Conservation (phyloP, 306 rosid genomes). For the Acmispon strigosus region DNA sequence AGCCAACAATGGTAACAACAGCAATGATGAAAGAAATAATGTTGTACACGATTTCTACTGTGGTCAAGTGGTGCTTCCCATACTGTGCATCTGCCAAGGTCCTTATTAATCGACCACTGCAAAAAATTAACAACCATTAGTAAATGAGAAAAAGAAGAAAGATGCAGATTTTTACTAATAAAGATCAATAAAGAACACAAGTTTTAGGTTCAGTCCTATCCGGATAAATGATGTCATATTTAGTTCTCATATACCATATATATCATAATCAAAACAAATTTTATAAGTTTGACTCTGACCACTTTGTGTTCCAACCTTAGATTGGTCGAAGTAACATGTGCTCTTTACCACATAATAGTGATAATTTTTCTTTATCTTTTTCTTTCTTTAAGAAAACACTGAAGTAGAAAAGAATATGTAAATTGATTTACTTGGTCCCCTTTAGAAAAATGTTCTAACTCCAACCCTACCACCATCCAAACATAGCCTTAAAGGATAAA, state of each 20-base stretch:
- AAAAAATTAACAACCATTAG: conserved; percentile 13
- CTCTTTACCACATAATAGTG: neutral
- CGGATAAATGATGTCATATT: neutral
- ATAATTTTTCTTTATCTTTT: neutral
- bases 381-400: neutral
- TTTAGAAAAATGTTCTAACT: neutral
- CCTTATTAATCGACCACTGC: conserved; percentile 84
- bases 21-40: conserved; percentile 70
- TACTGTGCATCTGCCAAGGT: conserved; percentile 76
- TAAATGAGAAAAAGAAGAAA: neutral
- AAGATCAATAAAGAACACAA: neutral
- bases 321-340: neutral
- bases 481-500: neutral
- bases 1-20: conserved; percentile 64
- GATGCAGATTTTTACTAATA: neutral
- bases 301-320: neutral
- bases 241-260: neutral
- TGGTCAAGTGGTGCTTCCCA: conserved; percentile 72
- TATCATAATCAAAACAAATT: conserved; percentile 6
- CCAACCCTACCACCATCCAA: neutral
- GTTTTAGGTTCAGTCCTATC: conserved; percentile 2
- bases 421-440: neutral
- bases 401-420: neutral
- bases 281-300: conserved; percentile 2
- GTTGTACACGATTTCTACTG: conserved; percentile 84